Evolutionary conservation across 1,284 basidiomycete genomes (phyloP), one percentile per base, ranked within the genome.

Genomic region (Irpex sp.): DNA sequence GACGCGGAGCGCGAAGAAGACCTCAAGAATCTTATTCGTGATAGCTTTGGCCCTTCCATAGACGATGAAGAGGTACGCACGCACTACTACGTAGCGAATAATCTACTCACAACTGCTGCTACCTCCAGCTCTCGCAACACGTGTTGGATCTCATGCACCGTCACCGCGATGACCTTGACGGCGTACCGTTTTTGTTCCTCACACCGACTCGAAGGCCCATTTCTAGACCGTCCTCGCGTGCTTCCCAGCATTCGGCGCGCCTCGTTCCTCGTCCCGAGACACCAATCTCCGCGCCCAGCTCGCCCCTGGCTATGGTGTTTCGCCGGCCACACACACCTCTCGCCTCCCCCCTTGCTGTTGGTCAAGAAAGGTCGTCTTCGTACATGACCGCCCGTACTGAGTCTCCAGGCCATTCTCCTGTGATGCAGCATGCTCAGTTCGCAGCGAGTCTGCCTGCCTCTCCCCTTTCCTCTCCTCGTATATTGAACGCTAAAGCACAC

Each of bases 131-230:
- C 59, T 91, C 93, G 71, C 87, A 91, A 68, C 83, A 86, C 73
- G 88, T 93, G 62, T 81, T 94, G 34, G 91, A 93, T 72, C 82
- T 94, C 65, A 93, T 94, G 92, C 92, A 94, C 75, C 90, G 89
- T 76, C 91, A 93, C 73, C 82, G 86, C 64, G 92, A 93, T 78
- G 92, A 94, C 74, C 77, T 89, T 57, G 88, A 89, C 51, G 89
- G 89, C 19, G 89, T 93, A 3, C 92, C 92, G 0, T 93, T 94
- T 72, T 78, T 91, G 60, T 91, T 90, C 75, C 79, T 93, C 58
- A 92, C 90, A 7, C 88, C 91, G 9, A 90, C 86, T 37, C 84
- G 89, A 65, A 85, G 91, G 49, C 92, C 91, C 17, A 83, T 88
- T 57, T 93, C 91, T 17, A 85, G 92, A 9, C 92, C 91, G 31